phyloP scores from a whole-genome alignment of 148 eudicot genomes.

The Chenopodium berlandieri region DNA sequence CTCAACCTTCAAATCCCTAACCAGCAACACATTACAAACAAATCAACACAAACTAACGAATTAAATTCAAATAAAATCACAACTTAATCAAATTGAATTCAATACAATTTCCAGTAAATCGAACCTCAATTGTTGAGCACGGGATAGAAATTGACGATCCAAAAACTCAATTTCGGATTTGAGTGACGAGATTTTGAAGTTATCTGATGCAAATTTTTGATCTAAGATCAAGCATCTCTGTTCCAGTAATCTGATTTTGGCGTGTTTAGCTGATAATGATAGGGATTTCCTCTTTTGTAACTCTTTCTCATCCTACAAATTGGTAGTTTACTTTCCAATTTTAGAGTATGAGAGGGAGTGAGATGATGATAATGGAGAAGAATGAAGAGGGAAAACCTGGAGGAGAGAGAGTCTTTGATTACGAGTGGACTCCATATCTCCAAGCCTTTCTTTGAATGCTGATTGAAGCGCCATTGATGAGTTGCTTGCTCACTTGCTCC shows the following conservation, averaged over 20 bases:
- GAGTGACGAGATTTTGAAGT: constrained; percentile 38
- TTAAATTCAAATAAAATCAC: neutral
- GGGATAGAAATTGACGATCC: constrained; percentile 23
- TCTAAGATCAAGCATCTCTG: constrained; percentile 44
- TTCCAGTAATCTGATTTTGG: constrained; percentile 35
- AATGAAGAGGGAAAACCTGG: constrained; percentile 26
- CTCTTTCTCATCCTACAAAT: constrained; percentile 43
- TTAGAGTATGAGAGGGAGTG: neutral
- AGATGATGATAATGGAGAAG: neutral
- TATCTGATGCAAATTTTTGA: constrained; percentile 38
- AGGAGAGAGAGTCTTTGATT: constrained; percentile 55
- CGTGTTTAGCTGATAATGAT: constrained; percentile 31
- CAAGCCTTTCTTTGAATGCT: constrained; percentile 43
- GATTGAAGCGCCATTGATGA: constrained; percentile 46
- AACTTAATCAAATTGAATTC: neutral
- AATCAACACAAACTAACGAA: neutral
- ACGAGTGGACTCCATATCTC: constrained; percentile 48
- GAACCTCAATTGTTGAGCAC: constrained; percentile 36
- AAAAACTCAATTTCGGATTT: constrained; percentile 37
- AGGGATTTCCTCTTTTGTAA: constrained; percentile 38
- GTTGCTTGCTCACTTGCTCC: neutral
- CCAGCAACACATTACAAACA: neutral
- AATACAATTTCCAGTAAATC: neutral
- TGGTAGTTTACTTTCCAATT: neutral
- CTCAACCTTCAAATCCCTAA: constrained; percentile 37